Evolutionary conservation across 345 rosid genomes (phyloP).

Genomic region (Pistacia vera): DNA sequence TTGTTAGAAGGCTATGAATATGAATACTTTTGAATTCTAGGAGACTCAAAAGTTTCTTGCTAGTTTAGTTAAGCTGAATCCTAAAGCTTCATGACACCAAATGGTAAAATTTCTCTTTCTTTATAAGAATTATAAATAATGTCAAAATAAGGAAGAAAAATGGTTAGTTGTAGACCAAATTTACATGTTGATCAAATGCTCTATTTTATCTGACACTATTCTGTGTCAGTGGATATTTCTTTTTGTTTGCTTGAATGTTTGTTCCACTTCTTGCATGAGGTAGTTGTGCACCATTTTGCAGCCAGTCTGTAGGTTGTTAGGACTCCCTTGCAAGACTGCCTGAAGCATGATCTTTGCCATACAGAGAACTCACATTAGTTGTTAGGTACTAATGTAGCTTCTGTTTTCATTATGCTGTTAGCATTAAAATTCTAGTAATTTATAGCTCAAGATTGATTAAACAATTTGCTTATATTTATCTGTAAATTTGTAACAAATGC

Average conservation of each 20-base stretch:
- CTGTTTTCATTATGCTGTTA: background rate
- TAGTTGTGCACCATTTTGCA: background rate
- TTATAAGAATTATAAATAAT: too few relatives aligned
- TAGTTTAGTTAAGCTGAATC: too few relatives aligned
- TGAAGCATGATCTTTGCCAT: background rate
- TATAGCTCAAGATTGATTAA: background rate
- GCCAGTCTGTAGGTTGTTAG: background rate
- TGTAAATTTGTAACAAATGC: slow-evolving; percentile 74
- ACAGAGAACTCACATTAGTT: background rate
- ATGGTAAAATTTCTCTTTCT: too few relatives aligned
- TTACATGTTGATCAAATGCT: too few relatives aligned
- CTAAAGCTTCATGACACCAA: too few relatives aligned
- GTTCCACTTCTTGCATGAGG: background rate
- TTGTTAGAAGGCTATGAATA: too few relatives aligned
- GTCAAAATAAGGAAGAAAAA: too few relatives aligned
- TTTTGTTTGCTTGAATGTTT: background rate
- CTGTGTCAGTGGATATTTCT: background rate
- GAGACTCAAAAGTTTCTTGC: too few relatives aligned
- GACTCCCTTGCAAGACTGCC: background rate
- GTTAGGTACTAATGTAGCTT: background rate
- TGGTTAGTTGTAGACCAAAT: too few relatives aligned
- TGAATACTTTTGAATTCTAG: too few relatives aligned
- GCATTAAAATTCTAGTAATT: background rate
- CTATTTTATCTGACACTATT: background rate
- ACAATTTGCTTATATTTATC: slow-evolving; percentile 29